Conservation (phyloP, 1,284 basidiomycete genomes). For the Trametes sp. region DNA sequence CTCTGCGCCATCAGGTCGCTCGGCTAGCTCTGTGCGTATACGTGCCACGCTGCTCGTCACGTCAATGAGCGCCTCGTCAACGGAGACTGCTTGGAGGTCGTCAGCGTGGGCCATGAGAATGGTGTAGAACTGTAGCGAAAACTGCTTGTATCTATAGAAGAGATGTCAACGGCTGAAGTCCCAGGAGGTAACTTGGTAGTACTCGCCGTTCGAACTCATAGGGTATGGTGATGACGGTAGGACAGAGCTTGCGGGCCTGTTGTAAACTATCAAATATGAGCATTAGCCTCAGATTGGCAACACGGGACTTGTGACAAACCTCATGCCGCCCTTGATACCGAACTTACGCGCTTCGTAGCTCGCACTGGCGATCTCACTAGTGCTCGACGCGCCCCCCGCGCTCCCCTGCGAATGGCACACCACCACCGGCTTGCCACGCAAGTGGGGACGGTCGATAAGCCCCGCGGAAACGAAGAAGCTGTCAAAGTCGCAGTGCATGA, state of each 20-base stretch:
- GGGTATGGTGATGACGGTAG: constrained; percentile 82
- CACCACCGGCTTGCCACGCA: constrained; percentile 88
- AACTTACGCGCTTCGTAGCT: constrained; percentile 92
- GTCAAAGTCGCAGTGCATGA: constrained; percentile 97
- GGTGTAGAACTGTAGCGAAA: constrained; percentile 90
- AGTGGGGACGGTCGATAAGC: constrained; percentile 75
- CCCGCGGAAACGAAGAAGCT: constrained; percentile 97
- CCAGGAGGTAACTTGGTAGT: not conserved
- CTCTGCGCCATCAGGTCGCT: constrained; percentile 4
- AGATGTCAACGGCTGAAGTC: not conserved
- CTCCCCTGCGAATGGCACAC: constrained; percentile 92
- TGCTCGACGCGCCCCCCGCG: constrained; percentile 75
- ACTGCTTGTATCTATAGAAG: constrained; percentile 74
- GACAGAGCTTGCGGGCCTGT: constrained; percentile 84
- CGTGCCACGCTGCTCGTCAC: constrained; percentile 74
- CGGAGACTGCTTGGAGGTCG: constrained; percentile 93
- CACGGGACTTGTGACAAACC: constrained; percentile 47
- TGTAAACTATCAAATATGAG: constrained; percentile 63
- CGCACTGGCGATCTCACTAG: constrained; percentile 94
- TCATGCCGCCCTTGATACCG: constrained; percentile 96
- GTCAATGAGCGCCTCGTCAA: constrained; percentile 95
- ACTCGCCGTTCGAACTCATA: constrained; percentile 85
- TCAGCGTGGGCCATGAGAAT: constrained; percentile 91
- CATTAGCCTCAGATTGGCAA: constrained; percentile 30
- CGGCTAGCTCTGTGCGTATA: constrained; percentile 42